phyloP scores from a whole-genome alignment of 495 filamentous ascomycete species.

The Aspergillus ellipticus region DNA sequence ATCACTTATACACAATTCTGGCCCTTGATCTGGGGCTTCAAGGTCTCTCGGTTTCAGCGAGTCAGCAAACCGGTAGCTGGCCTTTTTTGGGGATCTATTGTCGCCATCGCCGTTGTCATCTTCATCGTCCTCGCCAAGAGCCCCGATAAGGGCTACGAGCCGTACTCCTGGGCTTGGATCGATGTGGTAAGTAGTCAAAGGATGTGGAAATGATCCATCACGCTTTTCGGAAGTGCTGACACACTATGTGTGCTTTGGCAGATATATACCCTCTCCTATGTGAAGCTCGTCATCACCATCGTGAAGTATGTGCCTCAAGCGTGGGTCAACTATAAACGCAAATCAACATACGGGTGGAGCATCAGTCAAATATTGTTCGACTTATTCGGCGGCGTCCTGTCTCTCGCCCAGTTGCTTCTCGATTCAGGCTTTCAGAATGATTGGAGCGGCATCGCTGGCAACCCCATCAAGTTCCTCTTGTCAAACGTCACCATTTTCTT shows the following conservation, averaged over 20 bases:
- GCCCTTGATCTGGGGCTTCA: conserved; percentile 70
- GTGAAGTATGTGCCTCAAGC: conserved; percentile 93
- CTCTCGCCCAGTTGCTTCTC: conserved; percentile 73
- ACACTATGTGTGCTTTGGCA: conserved; percentile 21
- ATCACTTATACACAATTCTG: conserved; percentile 72
- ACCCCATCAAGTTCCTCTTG: conserved; percentile 84
- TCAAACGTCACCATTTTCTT: conserved; percentile 83
- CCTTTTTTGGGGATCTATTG: conserved; percentile 61
- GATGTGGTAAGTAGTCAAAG: conserved; percentile 61
- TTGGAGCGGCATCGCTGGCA: conserved; percentile 87
- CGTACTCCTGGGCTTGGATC: conserved; percentile 66
- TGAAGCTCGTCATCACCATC: conserved; percentile 84
- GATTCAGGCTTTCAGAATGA: conserved; percentile 81
- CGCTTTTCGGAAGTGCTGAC: conserved; percentile 6
- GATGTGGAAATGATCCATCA: background rate
- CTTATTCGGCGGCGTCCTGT: conserved; percentile 74
- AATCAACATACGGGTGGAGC: conserved; percentile 83
- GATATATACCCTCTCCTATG: conserved; percentile 78
- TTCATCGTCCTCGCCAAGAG: conserved; percentile 50
- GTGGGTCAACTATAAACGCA: conserved; percentile 72
- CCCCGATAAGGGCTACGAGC: conserved; percentile 52
- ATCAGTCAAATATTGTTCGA: conserved; percentile 86
- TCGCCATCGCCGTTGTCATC: conserved; percentile 53
- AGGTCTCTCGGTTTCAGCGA: conserved; percentile 47
- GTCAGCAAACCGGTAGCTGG: conserved; percentile 64